Evolutionary conservation across 192 early-diverging fungal genomes (phyloP).

Genomic region (Cetraspora pellucida): DNA sequence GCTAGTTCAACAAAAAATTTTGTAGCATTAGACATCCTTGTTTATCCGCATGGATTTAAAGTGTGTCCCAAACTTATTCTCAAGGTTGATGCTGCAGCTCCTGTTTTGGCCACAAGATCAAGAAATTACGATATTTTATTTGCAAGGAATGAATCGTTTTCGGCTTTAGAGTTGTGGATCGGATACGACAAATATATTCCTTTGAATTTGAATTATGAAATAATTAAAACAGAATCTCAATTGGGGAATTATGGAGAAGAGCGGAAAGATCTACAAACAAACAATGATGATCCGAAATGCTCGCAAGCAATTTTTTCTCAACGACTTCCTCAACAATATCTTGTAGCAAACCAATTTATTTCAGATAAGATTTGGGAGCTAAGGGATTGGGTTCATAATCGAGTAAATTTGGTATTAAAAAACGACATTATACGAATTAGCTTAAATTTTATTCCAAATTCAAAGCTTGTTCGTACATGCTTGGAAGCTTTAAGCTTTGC

Average conservation of each 20-base stretch:
- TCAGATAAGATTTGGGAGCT: conserved; percentile 36
- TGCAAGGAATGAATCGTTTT: conserved; percentile 20
- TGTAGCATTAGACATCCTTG: neutral
- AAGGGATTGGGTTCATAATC: conserved; percentile 44
- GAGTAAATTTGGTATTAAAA: conserved; percentile 38
- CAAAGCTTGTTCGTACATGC: conserved; percentile 44
- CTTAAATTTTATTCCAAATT: conserved; percentile 42
- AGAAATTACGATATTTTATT: conserved; percentile 46
- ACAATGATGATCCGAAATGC: no score
- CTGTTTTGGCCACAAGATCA: conserved; percentile 42
- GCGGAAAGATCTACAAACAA: neutral
- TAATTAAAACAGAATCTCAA: neutral
- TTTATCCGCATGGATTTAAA: conserved; percentile 9
- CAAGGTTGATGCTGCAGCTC: conserved; percentile 45
- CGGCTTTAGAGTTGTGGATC: conserved; percentile 24
- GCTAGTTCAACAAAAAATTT: conserved; percentile 30
- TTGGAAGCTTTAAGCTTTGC: conserved; percentile 45
- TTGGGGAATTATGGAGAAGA: neutral
- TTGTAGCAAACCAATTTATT: neutral
- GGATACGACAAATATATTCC: conserved; percentile 11
- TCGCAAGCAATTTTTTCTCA: neutral
- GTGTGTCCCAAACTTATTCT: conserved; percentile 35
- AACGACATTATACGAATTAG: conserved; percentile 35
- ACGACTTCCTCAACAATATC: neutral
- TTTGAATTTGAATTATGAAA: neutral